Evolutionary conservation across 352 stramenopile species (phyloP).

Genomic region (Thraustotheca clavata): DNA sequence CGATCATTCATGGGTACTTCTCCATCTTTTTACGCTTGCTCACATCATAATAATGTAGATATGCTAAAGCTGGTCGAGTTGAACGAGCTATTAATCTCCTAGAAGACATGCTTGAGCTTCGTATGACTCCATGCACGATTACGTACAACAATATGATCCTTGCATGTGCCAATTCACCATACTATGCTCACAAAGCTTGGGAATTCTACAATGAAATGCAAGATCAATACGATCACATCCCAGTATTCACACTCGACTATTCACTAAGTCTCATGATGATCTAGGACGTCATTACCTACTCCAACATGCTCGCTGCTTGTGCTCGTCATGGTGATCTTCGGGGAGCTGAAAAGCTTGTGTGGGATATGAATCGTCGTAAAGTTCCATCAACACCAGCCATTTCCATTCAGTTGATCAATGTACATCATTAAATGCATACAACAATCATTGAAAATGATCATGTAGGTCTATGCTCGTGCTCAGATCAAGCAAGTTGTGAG

Average conservation of each 20-base stretch:
- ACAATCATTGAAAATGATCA: neutral
- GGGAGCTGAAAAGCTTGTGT: slow-evolving; percentile 61
- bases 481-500: slow-evolving; percentile 56
- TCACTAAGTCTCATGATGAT: neutral
- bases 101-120: slow-evolving; percentile 63
- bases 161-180: slow-evolving; percentile 73
- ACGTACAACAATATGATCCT: slow-evolving; percentile 78
- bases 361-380: slow-evolving; percentile 56
- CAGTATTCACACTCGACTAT: slow-evolving; percentile 19
- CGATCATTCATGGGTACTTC: slow-evolving; percentile 55
- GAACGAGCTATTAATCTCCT: slow-evolving; percentile 66
- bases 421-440: neutral
- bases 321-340: slow-evolving; percentile 70
- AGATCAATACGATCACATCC: slow-evolving; percentile 75
- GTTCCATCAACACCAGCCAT: slow-evolving; percentile 58
- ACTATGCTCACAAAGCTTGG: slow-evolving; percentile 75
- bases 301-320: slow-evolving; percentile 65
- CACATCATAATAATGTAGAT: neutral
- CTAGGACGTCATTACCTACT: slow-evolving; percentile 57
- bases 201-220: slow-evolving; percentile 85
- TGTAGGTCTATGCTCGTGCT: slow-evolving; percentile 50
- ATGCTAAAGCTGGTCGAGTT: slow-evolving; percentile 57
- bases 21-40: neutral
- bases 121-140: slow-evolving; percentile 53
- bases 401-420: slow-evolving; percentile 69